Percentiles rank a stretch among this genome's conserved stretches.
Evolutionary conservation across 345 rosid species (phyloP).

Genomic region (Aquilaria yunnanensis): DNA sequence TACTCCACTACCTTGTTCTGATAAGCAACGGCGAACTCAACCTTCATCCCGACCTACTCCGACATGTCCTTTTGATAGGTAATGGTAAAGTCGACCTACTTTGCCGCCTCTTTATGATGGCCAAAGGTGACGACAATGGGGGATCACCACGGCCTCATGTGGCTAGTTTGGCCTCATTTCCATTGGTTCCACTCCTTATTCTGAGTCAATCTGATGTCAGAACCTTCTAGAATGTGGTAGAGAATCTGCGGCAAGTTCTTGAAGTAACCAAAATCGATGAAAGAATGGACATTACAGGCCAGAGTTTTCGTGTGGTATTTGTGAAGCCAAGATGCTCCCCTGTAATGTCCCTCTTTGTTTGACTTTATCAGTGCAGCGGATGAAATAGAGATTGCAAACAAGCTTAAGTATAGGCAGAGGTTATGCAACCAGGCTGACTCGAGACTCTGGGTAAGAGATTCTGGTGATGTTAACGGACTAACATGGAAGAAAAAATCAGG

Average conservation of each 20-base stretch:
- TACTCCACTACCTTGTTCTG: too few relatives aligned
- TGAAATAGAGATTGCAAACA: slow-evolving; percentile 59
- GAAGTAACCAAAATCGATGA: slow-evolving; percentile 44
- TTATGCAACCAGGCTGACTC: slow-evolving; percentile 35
- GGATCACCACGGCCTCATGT: too few relatives aligned
- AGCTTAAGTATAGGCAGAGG: slow-evolving; percentile 47
- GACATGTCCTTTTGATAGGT: too few relatives aligned
- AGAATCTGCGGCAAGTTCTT: slow-evolving; percentile 65
- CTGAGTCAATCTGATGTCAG: slow-evolving; percentile 29
- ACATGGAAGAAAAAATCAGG: slow-evolving; percentile 60
- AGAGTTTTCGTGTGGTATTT: slow-evolving; percentile 50
- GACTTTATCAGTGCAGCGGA: slow-evolving; percentile 56
- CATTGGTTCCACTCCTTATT: slow-evolving; percentile 33
- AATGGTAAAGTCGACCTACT: too few relatives aligned
- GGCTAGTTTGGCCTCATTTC: neutral
- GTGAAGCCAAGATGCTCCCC: slow-evolving; percentile 55
- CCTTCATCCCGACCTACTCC: too few relatives aligned
- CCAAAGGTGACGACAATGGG: too few relatives aligned
- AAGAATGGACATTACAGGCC: slow-evolving; percentile 35
- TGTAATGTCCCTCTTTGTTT: slow-evolving; percentile 57
- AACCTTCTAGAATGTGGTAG: slow-evolving; percentile 44
- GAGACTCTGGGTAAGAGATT: slow-evolving; percentile 22
- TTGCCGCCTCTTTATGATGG: too few relatives aligned
- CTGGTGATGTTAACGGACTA: slow-evolving; percentile 37
- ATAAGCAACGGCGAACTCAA: too few relatives aligned